Evolutionary conservation across 2,329 filamentous ascomycete species (phyloP).

Genomic region (Arthroderma sp.): DNA sequence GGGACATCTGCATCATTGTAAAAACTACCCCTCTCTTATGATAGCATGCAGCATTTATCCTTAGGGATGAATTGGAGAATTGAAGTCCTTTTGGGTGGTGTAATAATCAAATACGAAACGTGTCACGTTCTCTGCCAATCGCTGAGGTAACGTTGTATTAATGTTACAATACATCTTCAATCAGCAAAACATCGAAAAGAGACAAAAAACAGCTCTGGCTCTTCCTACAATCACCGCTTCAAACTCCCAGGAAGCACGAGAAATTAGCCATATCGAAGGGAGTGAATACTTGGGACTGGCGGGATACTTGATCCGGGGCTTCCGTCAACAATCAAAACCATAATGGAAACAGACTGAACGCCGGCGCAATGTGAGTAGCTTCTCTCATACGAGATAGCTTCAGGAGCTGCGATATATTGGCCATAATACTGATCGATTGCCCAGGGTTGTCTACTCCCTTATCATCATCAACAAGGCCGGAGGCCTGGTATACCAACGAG

Average conservation of each 20-base stretch:
- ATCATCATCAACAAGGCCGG: conserved; percentile 99
- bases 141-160: not conserved
- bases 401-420: not conserved
- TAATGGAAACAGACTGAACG: conserved; percentile 3
- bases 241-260: no score
- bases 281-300: not conserved
- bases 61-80: no score
- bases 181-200: not conserved
- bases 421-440: not conserved
- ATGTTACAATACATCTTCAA: not conserved
- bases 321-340: not conserved
- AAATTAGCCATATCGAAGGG: not conserved
- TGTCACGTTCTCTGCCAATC: not conserved
- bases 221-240: no score
- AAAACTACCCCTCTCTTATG: not conserved
- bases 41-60: not conserved
- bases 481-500: conserved; percentile 88
- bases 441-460: conserved; percentile 84
- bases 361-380: not conserved
- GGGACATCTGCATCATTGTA: not conserved
- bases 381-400: not conserved
- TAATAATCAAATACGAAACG: not conserved
- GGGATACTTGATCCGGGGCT: not conserved
- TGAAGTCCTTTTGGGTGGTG: no score
- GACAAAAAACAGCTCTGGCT: no score